phyloP scores from a whole-genome alignment of 345 rosid species.

The Linum lewisii region DNA sequence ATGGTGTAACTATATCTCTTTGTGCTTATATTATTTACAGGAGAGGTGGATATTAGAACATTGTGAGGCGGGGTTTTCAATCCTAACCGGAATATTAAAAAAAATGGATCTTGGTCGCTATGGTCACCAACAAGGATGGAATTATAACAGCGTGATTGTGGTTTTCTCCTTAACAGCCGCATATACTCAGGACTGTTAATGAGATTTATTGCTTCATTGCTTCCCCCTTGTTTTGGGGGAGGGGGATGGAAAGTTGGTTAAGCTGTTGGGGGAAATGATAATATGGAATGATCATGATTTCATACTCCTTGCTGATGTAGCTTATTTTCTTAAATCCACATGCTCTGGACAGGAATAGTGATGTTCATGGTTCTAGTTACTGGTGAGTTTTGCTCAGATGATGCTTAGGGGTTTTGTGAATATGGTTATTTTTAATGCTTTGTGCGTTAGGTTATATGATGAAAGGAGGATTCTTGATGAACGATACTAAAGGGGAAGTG shows the following conservation, averaged over 20 bases:
- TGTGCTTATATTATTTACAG: constrained; percentile 72
- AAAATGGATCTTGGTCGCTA: constrained; percentile 84
- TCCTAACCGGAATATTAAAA: no score
- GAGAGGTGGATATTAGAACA: constrained; percentile 38
- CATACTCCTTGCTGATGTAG: constrained; percentile 89
- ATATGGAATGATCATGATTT: constrained; percentile 87
- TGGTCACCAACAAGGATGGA: constrained; percentile 92
- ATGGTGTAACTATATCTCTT: constrained; percentile 49
- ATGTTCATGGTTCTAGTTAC: constrained; percentile 57
- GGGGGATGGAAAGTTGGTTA: constrained; percentile 48
- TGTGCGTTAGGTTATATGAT: constrained; percentile 33
- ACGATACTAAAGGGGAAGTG: constrained; percentile 56
- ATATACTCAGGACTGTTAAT: constrained; percentile 69
- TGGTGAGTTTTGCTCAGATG: constrained; percentile 61
- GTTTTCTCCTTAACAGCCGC: constrained; percentile 84
- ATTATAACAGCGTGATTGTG: constrained; percentile 99
- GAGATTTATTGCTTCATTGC: constrained; percentile 34
- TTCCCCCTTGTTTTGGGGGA: constrained; percentile 45
- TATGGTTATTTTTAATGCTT: constrained; percentile 9
- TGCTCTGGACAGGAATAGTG: constrained; percentile 88
- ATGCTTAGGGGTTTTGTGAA: neutral
- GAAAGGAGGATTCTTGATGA: constrained; percentile 73
- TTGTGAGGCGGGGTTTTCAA: constrained; percentile 31
- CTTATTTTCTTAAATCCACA: constrained; percentile 99
- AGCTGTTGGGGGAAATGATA: constrained; percentile 69